Conservation (phyloP, 2,329 filamentous ascomycete species). For the Lecanicillium sp. region DNA sequence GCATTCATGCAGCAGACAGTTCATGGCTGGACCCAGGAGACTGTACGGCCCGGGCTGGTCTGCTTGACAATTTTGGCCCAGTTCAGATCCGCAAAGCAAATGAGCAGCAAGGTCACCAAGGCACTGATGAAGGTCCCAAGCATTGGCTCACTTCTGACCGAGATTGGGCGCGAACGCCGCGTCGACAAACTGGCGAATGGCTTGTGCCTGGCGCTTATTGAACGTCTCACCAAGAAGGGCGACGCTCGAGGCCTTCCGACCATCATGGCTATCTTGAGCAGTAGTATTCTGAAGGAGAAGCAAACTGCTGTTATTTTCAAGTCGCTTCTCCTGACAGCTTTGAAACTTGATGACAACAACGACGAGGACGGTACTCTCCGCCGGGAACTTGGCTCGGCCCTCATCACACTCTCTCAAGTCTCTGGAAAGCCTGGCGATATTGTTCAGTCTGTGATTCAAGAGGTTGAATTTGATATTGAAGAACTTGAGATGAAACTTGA, state of each 20-base stretch:
- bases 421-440: conserved; percentile 50
- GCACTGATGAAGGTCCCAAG: conserved; percentile 56
- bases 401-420: conserved; percentile 58
- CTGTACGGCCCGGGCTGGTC: conserved; percentile 62
- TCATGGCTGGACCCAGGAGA: conserved; percentile 66
- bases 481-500: conserved; percentile 68
- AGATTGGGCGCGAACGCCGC: conserved; percentile 55
- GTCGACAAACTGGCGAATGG: conserved; percentile 66
- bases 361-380: conserved; percentile 49
- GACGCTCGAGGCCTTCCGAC: conserved; percentile 47
- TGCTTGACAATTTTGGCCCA: conserved; percentile 78
- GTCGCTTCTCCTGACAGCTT: conserved; percentile 51
- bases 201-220: conserved; percentile 57
- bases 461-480: conserved; percentile 63
- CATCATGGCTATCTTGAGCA: conserved; percentile 53
- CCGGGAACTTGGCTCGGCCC: conserved; percentile 54
- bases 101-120: conserved; percentile 63
- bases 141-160: conserved; percentile 49
- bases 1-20: conserved; percentile 86
- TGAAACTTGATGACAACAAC: conserved; percentile 46
- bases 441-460: conserved; percentile 59
- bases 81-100: conserved; percentile 60
- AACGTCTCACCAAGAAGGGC: conserved; percentile 51
- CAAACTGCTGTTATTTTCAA: conserved; percentile 60
- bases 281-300: conserved; percentile 51